Percentiles rank a stretch among this genome's conserved stretches.
Evolutionary conservation across 2,329 filamentous ascomycete species (phyloP).

Genomic region (Cordyceps javanica): DNA sequence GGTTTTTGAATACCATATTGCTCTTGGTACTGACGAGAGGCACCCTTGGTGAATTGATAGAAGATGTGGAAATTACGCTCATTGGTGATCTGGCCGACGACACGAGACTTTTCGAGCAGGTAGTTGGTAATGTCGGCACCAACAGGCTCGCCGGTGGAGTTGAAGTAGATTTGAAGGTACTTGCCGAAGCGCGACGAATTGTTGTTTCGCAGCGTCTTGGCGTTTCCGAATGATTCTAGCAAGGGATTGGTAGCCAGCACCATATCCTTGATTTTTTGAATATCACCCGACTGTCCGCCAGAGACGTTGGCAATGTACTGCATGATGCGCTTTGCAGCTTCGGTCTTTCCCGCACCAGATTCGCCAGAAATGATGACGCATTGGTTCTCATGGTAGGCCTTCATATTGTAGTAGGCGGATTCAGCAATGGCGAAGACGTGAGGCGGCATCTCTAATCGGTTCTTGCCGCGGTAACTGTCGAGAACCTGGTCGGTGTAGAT

Average conservation of each 20-base stretch:
- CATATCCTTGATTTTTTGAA: conserved; percentile 98
- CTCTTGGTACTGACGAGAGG: conserved; percentile 78
- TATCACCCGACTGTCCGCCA: conserved; percentile 74
- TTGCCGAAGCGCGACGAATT: conserved; percentile 98
- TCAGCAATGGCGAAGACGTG: conserved; percentile 98
- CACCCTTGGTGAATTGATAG: conserved; percentile 96
- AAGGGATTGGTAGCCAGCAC: conserved; percentile 96
- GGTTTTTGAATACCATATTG: conserved; percentile 88
- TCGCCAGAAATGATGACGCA: conserved; percentile 99
- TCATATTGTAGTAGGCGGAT: conserved; percentile 98
- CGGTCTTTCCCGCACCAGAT: conserved; percentile 96
- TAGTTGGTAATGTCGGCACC: conserved; percentile 99
- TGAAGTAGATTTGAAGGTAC: conserved; percentile 96
- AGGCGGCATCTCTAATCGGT: conserved; percentile 87
- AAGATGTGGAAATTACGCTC: conserved; percentile 99
- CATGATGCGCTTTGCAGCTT: conserved; percentile 98
- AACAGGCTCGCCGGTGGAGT: conserved; percentile 80
- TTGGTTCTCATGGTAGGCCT: conserved; percentile 97
- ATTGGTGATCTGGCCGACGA: conserved; percentile 89
- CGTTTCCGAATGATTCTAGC: conserved; percentile 96
- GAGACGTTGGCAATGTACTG: conserved; percentile 99
- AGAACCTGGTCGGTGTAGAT: conserved; percentile 96
- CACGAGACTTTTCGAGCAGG: conserved; percentile 87
- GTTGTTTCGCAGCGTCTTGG: conserved; percentile 96
- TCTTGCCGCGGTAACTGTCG: conserved; percentile 93